Conservation (phyloP, 495 filamentous ascomycete genomes). For the Daldinia caldariorum region DNA sequence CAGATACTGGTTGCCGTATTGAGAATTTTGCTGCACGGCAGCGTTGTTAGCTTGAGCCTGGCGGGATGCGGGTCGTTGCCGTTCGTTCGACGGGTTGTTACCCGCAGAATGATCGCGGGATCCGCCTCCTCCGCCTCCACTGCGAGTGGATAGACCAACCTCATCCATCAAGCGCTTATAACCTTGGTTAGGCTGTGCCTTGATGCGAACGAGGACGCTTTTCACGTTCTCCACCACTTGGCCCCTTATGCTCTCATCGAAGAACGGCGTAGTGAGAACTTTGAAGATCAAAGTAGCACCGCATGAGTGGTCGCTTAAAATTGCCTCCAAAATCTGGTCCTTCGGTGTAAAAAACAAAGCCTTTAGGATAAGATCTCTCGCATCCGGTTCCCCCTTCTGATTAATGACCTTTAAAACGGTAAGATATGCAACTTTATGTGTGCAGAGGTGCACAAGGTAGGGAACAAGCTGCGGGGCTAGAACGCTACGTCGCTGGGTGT, state of each 20-base stretch:
- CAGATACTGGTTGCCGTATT: constrained; percentile 55
- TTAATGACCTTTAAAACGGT: constrained; percentile 99
- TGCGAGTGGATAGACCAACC: constrained; percentile 79
- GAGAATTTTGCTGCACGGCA: constrained; percentile 54
- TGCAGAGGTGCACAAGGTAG: constrained; percentile 96
- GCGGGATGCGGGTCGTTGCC: constrained; percentile 65
- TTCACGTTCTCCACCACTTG: constrained; percentile 92
- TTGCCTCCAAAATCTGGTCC: constrained; percentile 88
- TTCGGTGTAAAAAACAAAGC: constrained; percentile 94
- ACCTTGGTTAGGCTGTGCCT: constrained; percentile 91
- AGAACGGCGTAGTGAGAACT: constrained; percentile 96
- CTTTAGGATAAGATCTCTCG: constrained; percentile 89
- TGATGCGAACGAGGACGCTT: constrained; percentile 86
- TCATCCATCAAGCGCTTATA: constrained; percentile 99
- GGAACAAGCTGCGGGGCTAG: constrained; percentile 93
- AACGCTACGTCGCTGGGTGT: constrained; percentile 89
- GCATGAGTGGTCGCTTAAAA: constrained; percentile 88
- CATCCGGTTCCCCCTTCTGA: constrained; percentile 92
- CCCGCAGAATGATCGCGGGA: constrained; percentile 56
- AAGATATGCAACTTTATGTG: constrained; percentile 97
- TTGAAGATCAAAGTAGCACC: constrained; percentile 98
- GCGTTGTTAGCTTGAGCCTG: constrained; percentile 57
- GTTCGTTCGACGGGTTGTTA: constrained; percentile 50
- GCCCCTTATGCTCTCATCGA: constrained; percentile 87
- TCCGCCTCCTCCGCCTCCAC: constrained; percentile 52